Evolutionary conservation across 257 asterid genomes (phyloP).

Genomic region (Nicotiana undulata): DNA sequence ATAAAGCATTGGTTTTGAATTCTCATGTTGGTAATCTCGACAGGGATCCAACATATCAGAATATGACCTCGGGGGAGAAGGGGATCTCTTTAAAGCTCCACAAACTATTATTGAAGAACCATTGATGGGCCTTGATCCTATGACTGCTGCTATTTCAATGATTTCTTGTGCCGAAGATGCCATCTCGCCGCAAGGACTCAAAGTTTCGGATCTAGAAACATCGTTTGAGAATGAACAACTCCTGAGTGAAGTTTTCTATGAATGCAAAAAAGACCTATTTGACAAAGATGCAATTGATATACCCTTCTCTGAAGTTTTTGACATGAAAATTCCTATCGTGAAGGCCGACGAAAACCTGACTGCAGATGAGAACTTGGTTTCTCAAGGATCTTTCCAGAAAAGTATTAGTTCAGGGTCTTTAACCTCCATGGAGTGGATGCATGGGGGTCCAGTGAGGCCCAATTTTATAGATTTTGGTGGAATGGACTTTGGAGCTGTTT

Average conservation of each 20-base stretch:
- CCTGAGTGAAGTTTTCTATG: slow-evolving; percentile 73
- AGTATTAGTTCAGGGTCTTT: slow-evolving; percentile 59
- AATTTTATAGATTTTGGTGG: slow-evolving; percentile 70
- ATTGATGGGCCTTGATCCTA: slow-evolving; percentile 59
- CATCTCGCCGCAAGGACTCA: slow-evolving; percentile 53
- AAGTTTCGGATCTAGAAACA: slow-evolving; percentile 58
- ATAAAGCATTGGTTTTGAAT: slow-evolving; percentile 3
- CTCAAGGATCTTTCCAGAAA: slow-evolving; percentile 48
- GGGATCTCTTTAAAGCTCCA: slow-evolving; percentile 84
- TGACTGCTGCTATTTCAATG: slow-evolving; percentile 78
- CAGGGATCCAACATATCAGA: slow-evolving; percentile 44
- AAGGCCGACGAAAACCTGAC: slow-evolving; percentile 27
- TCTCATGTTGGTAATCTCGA: slow-evolving; percentile 30
- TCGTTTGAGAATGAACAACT: slow-evolving; percentile 65
- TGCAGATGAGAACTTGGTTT: slow-evolving; percentile 27
- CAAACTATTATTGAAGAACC: slow-evolving; percentile 63
- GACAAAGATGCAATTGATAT: slow-evolving; percentile 71
- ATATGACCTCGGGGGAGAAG: slow-evolving; percentile 78
- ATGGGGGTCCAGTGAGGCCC: slow-evolving; percentile 47
- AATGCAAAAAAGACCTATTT: slow-evolving; percentile 80
- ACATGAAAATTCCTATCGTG: slow-evolving; percentile 31
- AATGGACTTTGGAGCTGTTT: slow-evolving; percentile 57
- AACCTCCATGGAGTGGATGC: slow-evolving; percentile 44
- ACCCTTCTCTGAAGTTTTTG: slow-evolving; percentile 49
- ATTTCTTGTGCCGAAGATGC: slow-evolving; percentile 72